phyloP scores from a whole-genome alignment of 495 filamentous ascomycete species.

The Bombardia bombarda region DNA sequence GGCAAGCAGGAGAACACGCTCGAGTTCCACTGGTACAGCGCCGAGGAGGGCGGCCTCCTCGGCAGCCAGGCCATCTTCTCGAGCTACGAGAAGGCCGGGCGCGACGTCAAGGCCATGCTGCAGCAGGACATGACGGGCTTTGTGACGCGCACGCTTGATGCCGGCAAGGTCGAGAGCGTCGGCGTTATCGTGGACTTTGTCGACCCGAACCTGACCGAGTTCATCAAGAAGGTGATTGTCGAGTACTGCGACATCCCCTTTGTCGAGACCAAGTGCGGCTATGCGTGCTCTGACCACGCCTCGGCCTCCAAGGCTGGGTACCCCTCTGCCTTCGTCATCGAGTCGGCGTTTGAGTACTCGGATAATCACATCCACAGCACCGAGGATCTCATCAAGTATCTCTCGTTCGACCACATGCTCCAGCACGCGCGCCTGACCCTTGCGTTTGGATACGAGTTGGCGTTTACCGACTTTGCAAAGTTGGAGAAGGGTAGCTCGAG shows the following conservation, averaged over 20 bases:
- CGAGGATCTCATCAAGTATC: conserved; percentile 77
- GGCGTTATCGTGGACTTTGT: conserved; percentile 94
- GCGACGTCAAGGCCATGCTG: conserved; percentile 91
- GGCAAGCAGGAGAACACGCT: conserved; percentile 71
- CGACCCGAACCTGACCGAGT: conserved; percentile 70
- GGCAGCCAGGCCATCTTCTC: conserved; percentile 86
- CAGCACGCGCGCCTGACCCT: conserved; percentile 92
- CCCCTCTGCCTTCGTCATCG: conserved; percentile 91
- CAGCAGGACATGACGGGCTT: conserved; percentile 99
- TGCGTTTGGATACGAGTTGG: conserved; percentile 83
- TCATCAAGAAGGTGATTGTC: conserved; percentile 84
- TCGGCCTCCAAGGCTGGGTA: conserved; percentile 95
- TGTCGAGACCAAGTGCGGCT: conserved; percentile 89
- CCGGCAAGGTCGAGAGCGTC: conserved; percentile 75
- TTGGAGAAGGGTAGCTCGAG: conserved; percentile 17
- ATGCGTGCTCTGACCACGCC: conserved; percentile 95
- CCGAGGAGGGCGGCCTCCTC: conserved; percentile 90
- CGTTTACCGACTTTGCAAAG: conserved; percentile 50
- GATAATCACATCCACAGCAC: conserved; percentile 88
- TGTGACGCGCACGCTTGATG: conserved; percentile 71
- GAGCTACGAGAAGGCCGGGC: conserved; percentile 64
- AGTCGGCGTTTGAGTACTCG: conserved; percentile 76
- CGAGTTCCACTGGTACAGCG: conserved; percentile 98
- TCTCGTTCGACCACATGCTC: conserved; percentile 96
- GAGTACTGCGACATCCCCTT: conserved; percentile 90